Evolutionary conservation across 352 stramenopile genomes (phyloP), one percentile per base, ranked within the genome.

Genomic region (Phytophthora crassamura): DNA sequence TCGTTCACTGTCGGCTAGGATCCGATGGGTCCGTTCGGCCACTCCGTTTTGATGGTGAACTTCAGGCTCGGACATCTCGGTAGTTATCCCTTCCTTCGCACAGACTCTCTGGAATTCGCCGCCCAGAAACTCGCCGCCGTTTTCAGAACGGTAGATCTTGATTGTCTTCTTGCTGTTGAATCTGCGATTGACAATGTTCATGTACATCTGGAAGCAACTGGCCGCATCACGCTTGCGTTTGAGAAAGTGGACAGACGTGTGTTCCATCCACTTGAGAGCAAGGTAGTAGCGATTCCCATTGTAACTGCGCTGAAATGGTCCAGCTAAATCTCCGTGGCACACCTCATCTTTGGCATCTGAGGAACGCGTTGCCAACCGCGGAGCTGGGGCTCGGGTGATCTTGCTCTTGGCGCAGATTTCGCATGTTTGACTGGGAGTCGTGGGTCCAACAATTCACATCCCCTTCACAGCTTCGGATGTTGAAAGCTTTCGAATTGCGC

Each of bases 21-120:
- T 68, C 8, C 51, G 60, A 20, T 63, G 35, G 1, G 50, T 52
- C 1, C 50, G 41, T 15, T 57, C 50, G 4, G 45, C 38, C 0
- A 62, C 50, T 5, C 50, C 50, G 25, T 62, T 67, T 47, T 61
- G 59, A 7, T 67, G 38, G 11, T 57, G 56, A 1, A 15, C 39
- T 15, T 58, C 43, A 0, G 59, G 42, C 32, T 62, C 51, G 0
- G 43, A 57, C 35, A 52, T 52, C 8, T 68, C 59, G 7, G 11
- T 43, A 1, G n/a, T 18, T 0, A 67, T 55, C 1, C 35, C 59
- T 46, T 67, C 41, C 1, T 43, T 34, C 6, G 35, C 42, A 25
- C 49, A 67, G 0, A 61, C 36, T 6, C 36, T 6, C 18, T 20
- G 10, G n/a, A 67, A 67, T 0, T 50, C 25, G 0, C 2, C 1